These are phyloP conservation scores for Prasinococcaceae sp. DNA, from an alignment of 139 green algal species.

Conservation along the genomic window DNA sequence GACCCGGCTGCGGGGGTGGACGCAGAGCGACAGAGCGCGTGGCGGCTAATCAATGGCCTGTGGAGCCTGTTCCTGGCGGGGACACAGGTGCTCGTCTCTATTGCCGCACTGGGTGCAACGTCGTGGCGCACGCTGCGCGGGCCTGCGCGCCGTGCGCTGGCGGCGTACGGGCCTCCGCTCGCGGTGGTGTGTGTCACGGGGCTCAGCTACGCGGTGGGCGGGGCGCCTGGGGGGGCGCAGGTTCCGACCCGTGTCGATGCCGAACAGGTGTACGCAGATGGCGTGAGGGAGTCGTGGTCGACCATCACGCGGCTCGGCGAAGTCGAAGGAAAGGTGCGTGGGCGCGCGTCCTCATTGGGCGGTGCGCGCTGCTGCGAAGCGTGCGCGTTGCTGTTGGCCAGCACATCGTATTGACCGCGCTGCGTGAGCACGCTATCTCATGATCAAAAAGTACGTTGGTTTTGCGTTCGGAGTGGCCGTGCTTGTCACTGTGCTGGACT, in stretches of 20 bases:
- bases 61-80: constrained; percentile 53
- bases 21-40: constrained; percentile 7
- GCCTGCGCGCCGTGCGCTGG: constrained; percentile 29
- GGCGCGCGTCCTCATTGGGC: too few species aligned
- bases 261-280: constrained; percentile 25
- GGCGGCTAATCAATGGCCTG: constrained; percentile 52
- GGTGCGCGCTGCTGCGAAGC: too few species aligned
- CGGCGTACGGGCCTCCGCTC: constrained; percentile 64
- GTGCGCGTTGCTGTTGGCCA: too few species aligned
- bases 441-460: too few species aligned
- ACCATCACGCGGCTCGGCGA: constrained; percentile 31
- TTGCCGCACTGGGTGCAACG: constrained; percentile 34
- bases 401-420: too few species aligned
- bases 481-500: constrained; percentile 75
- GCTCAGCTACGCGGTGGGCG: constrained; percentile 40
- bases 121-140: constrained; percentile 46
- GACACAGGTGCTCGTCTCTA: constrained; percentile 30
- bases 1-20: constrained; percentile 1
- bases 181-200: constrained; percentile 50
- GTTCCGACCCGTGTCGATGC: constrained; percentile 52
- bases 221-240: constrained; percentile 33
- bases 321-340: too few species aligned
- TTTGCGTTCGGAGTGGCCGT: too few species aligned
- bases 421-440: too few species aligned
- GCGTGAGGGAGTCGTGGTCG: background rate